Percentiles rank a stretch among this genome's conserved stretches.
Evolutionary conservation across 768 basidiomycete genomes (phyloP).

Genomic region (Podaxis carcinomalis): DNA sequence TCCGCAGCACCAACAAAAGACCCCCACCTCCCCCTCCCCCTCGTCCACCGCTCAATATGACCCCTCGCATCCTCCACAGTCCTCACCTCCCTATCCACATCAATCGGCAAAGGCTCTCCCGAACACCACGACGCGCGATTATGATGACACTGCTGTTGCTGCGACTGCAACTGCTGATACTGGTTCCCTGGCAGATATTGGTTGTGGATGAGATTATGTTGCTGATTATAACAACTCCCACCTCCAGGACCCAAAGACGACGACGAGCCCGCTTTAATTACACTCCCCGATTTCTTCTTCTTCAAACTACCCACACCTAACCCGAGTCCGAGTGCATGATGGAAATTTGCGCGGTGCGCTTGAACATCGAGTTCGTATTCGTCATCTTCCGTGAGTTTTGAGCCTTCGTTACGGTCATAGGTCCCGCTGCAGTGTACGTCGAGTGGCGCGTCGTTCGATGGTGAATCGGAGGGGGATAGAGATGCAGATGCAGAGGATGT

Average conservation of each 20-base stretch:
- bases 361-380: not conserved
- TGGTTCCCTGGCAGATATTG: not conserved
- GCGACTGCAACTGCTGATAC: not conserved
- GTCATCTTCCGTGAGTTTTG: not conserved
- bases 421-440: not conserved
- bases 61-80: conserved; percentile 2
- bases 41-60: not conserved
- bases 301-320: conserved; percentile 4
- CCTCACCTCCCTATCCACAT: not conserved
- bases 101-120: not conserved
- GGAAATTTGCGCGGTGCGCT: not conserved
- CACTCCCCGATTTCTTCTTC: not conserved
- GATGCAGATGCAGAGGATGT: not conserved
- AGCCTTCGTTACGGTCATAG: not conserved
- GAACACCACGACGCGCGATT: conserved; percentile 8
- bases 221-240: no score
- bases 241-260: not conserved
- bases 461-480: not conserved
- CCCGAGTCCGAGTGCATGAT: not conserved
- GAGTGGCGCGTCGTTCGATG: not conserved
- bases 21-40: not conserved
- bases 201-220: not conserved
- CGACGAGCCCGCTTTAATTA: not conserved
- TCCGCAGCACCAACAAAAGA: not conserved
- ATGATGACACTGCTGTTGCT: not conserved